A percentile compares a stretch with the other conserved stretches of the same genome.
Conservation (phyloP, 306 rosid genomes). For the Crotalaria pallida region DNA sequence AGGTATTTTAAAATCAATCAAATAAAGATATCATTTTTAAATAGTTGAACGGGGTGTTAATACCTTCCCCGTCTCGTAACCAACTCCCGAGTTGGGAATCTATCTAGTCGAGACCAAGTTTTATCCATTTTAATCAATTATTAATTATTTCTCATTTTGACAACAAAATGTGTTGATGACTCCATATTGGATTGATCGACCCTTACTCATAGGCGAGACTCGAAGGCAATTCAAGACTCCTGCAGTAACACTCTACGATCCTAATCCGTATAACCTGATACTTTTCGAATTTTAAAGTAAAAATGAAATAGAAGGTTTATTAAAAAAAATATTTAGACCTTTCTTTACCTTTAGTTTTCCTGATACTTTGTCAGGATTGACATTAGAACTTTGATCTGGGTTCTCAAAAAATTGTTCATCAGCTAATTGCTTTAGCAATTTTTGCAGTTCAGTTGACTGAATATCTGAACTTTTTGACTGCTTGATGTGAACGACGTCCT, state of each 20-base stretch:
- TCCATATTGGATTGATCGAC: too few relatives aligned
- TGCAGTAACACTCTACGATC: not conserved
- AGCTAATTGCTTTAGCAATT: constrained; percentile 62
- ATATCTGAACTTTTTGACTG: constrained; percentile 58
- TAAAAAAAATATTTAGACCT: not conserved
- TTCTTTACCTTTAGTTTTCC: constrained; percentile 45
- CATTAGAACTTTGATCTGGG: constrained; percentile 27
- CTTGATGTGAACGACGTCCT: constrained; percentile 72
- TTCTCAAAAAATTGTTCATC: constrained; percentile 62
- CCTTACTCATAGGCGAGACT: too few relatives aligned
- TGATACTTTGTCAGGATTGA: constrained; percentile 31
- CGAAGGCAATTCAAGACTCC: too few relatives aligned
- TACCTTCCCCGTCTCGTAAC: too few relatives aligned
- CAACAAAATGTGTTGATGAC: too few relatives aligned
- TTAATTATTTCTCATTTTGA: too few relatives aligned
- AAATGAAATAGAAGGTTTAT: not conserved
- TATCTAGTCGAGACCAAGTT: too few relatives aligned
- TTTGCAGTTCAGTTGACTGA: constrained; percentile 60
- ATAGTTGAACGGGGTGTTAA: too few relatives aligned
- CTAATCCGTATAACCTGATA: not conserved
- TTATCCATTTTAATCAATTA: too few relatives aligned
- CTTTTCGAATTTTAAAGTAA: not conserved
- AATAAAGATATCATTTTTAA: too few relatives aligned
- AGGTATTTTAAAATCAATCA: too few relatives aligned
- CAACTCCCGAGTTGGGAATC: too few relatives aligned